phyloP scores from a whole-genome alignment of 148 eudicot genomes.

The Fallopia convolvulus region DNA sequence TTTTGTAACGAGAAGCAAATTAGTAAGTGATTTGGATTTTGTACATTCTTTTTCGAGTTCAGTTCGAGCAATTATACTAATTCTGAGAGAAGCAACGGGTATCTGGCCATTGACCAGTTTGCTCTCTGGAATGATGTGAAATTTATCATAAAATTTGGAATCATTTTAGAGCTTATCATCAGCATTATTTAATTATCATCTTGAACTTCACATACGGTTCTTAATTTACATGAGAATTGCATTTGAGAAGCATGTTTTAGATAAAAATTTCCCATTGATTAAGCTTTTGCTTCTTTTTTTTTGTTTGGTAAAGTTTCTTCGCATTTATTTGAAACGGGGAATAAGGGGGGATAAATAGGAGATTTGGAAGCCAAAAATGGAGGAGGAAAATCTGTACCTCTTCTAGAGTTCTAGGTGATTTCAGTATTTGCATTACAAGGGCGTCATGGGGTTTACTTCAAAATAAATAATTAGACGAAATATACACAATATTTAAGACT shows the following conservation, averaged over 20 bases:
- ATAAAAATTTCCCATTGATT: background rate
- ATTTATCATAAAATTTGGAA: too few relatives aligned
- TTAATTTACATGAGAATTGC: background rate
- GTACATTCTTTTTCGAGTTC: background rate
- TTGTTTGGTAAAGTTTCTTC: background rate
- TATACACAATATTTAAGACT: too few relatives aligned
- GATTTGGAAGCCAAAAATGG: background rate
- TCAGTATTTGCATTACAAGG: too few relatives aligned
- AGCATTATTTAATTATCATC: background rate
- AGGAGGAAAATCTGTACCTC: too few relatives aligned
- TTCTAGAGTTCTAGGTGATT: too few relatives aligned
- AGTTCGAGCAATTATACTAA: background rate
- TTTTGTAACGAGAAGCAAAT: too few relatives aligned
- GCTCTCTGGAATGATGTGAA: background rate
- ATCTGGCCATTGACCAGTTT: background rate
- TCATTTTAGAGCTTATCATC: too few relatives aligned
- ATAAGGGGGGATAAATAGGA: background rate
- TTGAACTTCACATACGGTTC: background rate
- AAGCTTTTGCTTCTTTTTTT: background rate
- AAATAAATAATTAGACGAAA: too few relatives aligned
- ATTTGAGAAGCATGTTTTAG: background rate
- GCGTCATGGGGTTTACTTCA: too few relatives aligned
- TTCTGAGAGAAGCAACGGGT: background rate
- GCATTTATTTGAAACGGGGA: background rate
- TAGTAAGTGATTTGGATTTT: background rate